Evolutionary conservation across 331 rosid species (phyloP).

Genomic region (Rosa hybrid): DNA sequence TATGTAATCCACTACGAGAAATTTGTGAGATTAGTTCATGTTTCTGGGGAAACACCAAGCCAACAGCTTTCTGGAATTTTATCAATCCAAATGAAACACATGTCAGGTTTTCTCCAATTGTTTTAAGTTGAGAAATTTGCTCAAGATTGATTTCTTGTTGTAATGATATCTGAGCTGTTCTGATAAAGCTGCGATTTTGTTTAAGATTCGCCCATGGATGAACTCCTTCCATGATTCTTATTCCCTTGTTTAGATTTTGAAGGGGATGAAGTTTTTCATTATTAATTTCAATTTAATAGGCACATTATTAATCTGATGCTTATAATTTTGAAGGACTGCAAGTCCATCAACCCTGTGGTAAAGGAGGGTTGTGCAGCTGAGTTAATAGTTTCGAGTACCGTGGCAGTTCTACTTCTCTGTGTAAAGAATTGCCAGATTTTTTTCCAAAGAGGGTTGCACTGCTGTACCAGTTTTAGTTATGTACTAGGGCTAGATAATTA

Average conservation of each 20-base stretch:
- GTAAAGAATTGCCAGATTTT: background rate
- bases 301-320: background rate
- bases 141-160: background rate
- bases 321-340: background rate
- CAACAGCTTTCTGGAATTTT: background rate
- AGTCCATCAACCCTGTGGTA: background rate
- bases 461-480: background rate
- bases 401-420: background rate
- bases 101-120: conserved; percentile 8
- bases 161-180: conserved; percentile 14
- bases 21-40: background rate
- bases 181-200: conserved; percentile 12
- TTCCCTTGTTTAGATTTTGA: background rate
- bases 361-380: background rate
- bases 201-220: background rate
- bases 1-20: background rate
- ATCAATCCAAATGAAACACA: background rate
- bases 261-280: background rate
- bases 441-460: background rate
- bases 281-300: background rate
- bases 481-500: background rate
- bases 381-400: background rate
- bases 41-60: conserved; percentile 10
- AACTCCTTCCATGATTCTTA: conserved; percentile 12
- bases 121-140: conserved; percentile 18